These are phyloP conservation scores for Cladophialophora chaetospira DNA, from an alignment of 2,329 filamentous ascomycete genomes.

Conservation along the genomic window DNA sequence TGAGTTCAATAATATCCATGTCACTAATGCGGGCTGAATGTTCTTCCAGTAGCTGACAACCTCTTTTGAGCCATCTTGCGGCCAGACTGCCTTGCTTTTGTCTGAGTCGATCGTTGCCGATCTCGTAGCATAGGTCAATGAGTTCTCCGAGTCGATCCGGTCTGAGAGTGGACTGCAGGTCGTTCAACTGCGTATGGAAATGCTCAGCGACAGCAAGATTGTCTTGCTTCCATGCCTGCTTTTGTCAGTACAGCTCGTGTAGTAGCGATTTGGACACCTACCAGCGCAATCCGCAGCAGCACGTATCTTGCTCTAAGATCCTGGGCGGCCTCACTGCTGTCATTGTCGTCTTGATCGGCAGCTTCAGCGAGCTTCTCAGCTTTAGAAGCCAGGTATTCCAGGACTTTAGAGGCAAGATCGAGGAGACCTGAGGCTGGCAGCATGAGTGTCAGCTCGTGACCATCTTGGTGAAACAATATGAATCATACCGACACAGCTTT, in stretches of 20 bases:
- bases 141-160: constrained; percentile 60
- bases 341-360: not conserved
- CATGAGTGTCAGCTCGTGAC: not conserved
- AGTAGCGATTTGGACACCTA: constrained; percentile 43
- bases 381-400: constrained; percentile 62
- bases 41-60: constrained; percentile 59
- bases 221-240: constrained; percentile 73
- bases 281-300: constrained; percentile 66
- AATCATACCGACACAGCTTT: constrained; percentile 55
- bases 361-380: constrained; percentile 1
- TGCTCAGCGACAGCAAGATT: constrained; percentile 76
- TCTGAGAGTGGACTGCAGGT: constrained; percentile 46
- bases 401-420: constrained; percentile 59
- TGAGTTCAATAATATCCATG: constrained; percentile 63
- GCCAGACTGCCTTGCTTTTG: constrained; percentile 59
- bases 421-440: constrained; percentile 44
- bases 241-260: constrained; percentile 2
- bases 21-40: constrained; percentile 61
- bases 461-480: not conserved
- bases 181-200: constrained; percentile 66
- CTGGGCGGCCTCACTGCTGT: constrained; percentile 13
- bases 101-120: constrained; percentile 63
- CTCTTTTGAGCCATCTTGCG: constrained; percentile 72
- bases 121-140: constrained; percentile 69
- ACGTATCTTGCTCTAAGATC: constrained; percentile 57